Evolutionary conservation across 305 asterid species (phyloP).

Genomic region (Solanum hybrid): DNA sequence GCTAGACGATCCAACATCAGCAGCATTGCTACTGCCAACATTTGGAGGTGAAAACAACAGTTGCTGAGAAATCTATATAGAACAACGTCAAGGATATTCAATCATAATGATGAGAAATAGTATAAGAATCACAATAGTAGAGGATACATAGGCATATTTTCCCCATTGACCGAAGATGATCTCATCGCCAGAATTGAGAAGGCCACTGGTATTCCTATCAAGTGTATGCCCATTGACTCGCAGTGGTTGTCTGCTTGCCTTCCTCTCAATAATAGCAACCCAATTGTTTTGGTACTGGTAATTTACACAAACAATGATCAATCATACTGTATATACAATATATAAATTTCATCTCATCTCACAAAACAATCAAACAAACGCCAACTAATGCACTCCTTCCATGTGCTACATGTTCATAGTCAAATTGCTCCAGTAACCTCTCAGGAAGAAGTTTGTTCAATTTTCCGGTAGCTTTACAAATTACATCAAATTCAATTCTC

Average conservation of each 20-base stretch:
- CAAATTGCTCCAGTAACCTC: neutral
- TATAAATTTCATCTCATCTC: neutral
- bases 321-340: neutral
- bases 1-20: constrained; percentile 39
- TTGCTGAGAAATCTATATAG: constrained; percentile 60
- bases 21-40: constrained; percentile 36
- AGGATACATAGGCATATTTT: neutral
- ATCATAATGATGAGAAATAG: neutral
- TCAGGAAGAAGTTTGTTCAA: neutral
- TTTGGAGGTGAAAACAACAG: constrained; percentile 32
- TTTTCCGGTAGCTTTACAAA: neutral
- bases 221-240: neutral
- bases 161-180: neutral
- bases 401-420: neutral
- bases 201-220: neutral
- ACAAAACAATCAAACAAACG: neutral
- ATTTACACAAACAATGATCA: neutral
- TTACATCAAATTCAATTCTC: neutral
- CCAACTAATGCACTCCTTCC: neutral
- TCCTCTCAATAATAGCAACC: neutral
- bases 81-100: constrained; percentile 31
- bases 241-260: neutral
- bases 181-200: neutral
- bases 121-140: neutral
- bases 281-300: neutral